These are phyloP conservation scores for Xylaria curta DNA, from an alignment of 495 filamentous ascomycete species.

Conservation along the genomic window DNA sequence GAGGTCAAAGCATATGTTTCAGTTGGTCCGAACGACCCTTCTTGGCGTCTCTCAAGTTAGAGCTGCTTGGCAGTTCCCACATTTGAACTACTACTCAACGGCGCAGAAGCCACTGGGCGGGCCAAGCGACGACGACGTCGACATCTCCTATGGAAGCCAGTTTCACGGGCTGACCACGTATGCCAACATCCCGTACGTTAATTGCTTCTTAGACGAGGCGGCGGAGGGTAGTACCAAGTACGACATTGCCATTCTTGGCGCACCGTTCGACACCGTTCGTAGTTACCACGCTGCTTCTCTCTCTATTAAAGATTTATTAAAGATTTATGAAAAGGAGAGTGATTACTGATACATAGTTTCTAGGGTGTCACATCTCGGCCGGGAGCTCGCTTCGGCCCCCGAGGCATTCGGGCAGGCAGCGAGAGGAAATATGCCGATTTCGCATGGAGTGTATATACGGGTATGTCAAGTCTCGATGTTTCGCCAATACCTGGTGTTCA, in stretches of 20 bases:
- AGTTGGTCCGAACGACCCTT: neutral
- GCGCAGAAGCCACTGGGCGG: slow-evolving; percentile 27
- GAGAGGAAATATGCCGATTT: slow-evolving; percentile 34
- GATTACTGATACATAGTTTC: slow-evolving; percentile 2
- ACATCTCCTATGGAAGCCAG: slow-evolving; percentile 41
- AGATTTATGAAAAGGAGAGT: neutral
- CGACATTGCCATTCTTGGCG: slow-evolving; percentile 83
- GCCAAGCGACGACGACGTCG: slow-evolving; percentile 33
- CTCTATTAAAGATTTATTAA: neutral
- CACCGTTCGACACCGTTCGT: slow-evolving; percentile 59
- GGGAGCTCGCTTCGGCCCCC: slow-evolving; percentile 83
- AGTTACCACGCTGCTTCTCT: neutral
- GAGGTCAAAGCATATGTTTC: neutral
- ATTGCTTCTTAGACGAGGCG: slow-evolving; percentile 71
- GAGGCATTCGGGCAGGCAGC: slow-evolving; percentile 77
- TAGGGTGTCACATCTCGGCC: slow-evolving; percentile 58
- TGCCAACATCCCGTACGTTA: slow-evolving; percentile 76
- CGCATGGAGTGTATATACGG: slow-evolving; percentile 42
- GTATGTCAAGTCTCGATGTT: slow-evolving; percentile 22
- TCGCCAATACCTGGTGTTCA: neutral
- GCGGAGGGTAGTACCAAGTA: slow-evolving; percentile 68
- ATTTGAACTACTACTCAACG: slow-evolving; percentile 8
- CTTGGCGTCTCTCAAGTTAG: neutral
- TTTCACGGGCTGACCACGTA: slow-evolving; percentile 79
- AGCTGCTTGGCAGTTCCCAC: slow-evolving; percentile 35